These are phyloP conservation scores for Nemania sp. DNA, from an alignment of 2,329 filamentous ascomycete genomes.

Conservation along the genomic window DNA sequence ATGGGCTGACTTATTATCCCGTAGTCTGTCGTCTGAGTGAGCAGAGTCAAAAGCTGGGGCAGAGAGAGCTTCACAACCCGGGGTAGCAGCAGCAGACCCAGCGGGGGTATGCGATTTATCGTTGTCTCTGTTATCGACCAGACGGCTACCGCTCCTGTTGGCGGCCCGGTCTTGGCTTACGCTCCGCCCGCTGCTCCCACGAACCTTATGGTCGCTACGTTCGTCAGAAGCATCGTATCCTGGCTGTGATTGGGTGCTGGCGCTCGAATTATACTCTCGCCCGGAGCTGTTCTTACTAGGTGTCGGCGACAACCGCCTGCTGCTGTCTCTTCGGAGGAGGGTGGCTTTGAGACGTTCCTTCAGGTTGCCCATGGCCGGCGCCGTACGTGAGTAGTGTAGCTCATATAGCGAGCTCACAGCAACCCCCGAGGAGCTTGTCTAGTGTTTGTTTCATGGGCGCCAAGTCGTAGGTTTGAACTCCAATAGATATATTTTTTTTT, in stretches of 20 bases:
- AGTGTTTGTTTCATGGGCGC: conserved; percentile 10
- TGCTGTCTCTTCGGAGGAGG: conserved; percentile 59
- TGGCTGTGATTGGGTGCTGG: conserved; percentile 47
- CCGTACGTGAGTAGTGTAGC: conserved; percentile 19
- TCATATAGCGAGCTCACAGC: conserved; percentile 5
- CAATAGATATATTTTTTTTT: not conserved
- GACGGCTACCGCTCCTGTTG: not conserved
- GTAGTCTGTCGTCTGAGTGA: conserved; percentile 21
- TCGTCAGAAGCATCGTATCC: conserved; percentile 47
- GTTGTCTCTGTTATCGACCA: not conserved
- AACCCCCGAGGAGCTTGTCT: conserved; percentile 3
- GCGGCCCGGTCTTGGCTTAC: conserved; percentile 27
- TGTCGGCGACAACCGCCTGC: conserved; percentile 53
- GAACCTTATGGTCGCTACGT: conserved; percentile 37
- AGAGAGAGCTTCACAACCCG: not conserved
- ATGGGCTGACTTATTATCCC: conserved; percentile 4
- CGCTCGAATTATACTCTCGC: conserved; percentile 44
- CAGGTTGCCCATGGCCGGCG: conserved; percentile 58
- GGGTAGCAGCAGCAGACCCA: too few species aligned
- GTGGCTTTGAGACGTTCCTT: conserved; percentile 62
- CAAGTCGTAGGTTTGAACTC: not conserved
- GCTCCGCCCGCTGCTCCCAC: conserved; percentile 29
- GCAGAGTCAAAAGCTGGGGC: not conserved
- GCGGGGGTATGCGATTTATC: not conserved
- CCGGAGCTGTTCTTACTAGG: conserved; percentile 49